phyloP scores from a whole-genome alignment of 768 basidiomycete genomes.

The Piloderma croceum region DNA sequence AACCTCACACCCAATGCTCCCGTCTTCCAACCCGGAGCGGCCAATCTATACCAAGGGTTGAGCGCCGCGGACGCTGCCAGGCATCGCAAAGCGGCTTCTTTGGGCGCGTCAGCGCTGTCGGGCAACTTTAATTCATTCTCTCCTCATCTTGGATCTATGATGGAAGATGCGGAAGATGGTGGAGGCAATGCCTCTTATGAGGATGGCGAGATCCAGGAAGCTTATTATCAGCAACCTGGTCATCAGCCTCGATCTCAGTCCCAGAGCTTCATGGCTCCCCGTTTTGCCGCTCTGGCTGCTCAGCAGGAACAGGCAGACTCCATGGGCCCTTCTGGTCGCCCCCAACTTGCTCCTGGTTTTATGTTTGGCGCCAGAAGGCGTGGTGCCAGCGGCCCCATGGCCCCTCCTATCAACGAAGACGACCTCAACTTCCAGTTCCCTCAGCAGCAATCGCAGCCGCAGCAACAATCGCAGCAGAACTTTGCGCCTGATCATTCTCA shows the following conservation, averaged over 20 bases:
- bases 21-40: conserved; percentile 66
- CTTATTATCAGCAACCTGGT: conserved; percentile 42
- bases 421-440: conserved; percentile 81
- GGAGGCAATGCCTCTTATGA: conserved; percentile 43
- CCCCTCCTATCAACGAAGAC: conserved; percentile 75
- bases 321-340: conserved; percentile 72
- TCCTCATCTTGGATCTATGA: conserved; percentile 78
- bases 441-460: too few relatives aligned
- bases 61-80: conserved; percentile 45
- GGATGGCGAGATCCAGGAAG: conserved; percentile 75
- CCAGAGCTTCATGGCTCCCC: conserved; percentile 83
- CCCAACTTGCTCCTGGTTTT: conserved; percentile 87
- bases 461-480: conserved; percentile 32
- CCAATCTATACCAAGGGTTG: conserved; percentile 47
- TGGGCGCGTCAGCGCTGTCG: conserved; percentile 54
- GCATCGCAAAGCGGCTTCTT: conserved; percentile 78
- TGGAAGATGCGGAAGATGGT: conserved; percentile 73
- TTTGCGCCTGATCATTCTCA: conserved; percentile 22
- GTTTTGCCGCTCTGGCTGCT: conserved; percentile 76
- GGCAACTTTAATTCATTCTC: conserved; percentile 67
- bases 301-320: conserved; percentile 59
- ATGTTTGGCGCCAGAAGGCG: conserved; percentile 72
- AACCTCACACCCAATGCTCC: conserved; percentile 63
- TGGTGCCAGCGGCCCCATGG: conserved; percentile 48
- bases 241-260: conserved; percentile 73